These are phyloP conservation scores for Flaveria floridana DNA, from an alignment of 140 eudicot species.

Conservation along the genomic window DNA sequence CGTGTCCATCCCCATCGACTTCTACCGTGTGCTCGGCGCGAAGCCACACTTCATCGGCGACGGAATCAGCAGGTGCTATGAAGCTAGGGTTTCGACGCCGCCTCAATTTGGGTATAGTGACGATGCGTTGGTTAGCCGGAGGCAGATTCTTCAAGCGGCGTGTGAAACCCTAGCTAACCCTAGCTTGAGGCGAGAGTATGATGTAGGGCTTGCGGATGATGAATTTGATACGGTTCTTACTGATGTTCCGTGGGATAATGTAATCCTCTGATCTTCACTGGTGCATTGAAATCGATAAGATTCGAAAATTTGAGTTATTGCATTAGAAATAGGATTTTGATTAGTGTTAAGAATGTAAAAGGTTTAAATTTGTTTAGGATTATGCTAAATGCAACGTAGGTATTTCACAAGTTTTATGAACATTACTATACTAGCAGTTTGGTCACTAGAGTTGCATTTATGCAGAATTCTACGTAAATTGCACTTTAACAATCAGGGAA, in stretches of 20 bases:
- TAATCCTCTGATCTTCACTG: conserved; percentile 22
- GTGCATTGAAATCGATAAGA: too few species aligned
- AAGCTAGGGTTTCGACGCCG: conserved; percentile 68
- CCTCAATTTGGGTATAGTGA: conserved; percentile 92
- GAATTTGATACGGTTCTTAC: conserved; percentile 66
- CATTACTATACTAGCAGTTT: background rate
- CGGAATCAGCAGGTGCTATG: conserved; percentile 72
- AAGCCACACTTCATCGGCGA: conserved; percentile 79
- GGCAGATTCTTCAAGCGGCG: conserved; percentile 88
- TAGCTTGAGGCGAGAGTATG: conserved; percentile 66
- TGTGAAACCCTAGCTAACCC: conserved; percentile 74
- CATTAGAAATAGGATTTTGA: background rate
- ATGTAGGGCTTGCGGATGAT: conserved; percentile 66
- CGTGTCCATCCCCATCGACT: conserved; percentile 76
- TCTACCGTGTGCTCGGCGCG: conserved; percentile 75
- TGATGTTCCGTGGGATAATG: conserved; percentile 90
- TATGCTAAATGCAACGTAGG: background rate
- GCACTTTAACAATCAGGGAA: background rate
- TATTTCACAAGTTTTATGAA: background rate
- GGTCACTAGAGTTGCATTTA: conserved; percentile 15
- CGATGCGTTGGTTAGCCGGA: conserved; percentile 69
- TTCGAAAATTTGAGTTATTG: background rate
- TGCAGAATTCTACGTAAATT: conserved; percentile 6
- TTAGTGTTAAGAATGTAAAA: conserved; percentile 15
- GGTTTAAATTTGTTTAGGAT: background rate